These are phyloP conservation scores for Saccharomycopsis javanensis DNA, from an alignment of 805 yeast species.

Conservation along the genomic window DNA sequence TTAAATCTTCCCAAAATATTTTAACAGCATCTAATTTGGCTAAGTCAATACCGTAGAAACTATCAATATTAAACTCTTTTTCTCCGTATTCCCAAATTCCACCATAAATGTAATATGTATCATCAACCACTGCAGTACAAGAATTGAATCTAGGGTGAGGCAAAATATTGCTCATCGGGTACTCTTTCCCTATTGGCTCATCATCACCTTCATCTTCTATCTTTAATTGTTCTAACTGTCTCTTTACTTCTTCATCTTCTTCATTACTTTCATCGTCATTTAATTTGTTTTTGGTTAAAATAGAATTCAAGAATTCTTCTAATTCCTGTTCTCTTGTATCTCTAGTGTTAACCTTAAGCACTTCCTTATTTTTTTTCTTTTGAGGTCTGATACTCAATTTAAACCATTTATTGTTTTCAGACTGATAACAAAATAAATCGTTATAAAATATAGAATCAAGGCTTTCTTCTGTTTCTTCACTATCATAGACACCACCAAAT, in stretches of 20 bases:
- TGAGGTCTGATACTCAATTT: conserved; percentile 53
- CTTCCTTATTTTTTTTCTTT: conserved; percentile 40
- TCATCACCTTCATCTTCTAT: conserved; percentile 29
- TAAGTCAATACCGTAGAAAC: conserved; percentile 77
- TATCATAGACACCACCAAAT: conserved; percentile 94
- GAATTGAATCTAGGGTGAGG: conserved; percentile 92
- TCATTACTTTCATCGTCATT: conserved; percentile 43
- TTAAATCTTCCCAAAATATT: conserved; percentile 81
- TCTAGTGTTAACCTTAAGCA: conserved; percentile 31
- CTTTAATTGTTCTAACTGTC: conserved; percentile 29
- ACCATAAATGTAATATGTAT: conserved; percentile 73
- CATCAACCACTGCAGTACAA: conserved; percentile 75
- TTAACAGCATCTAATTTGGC: conserved; percentile 81
- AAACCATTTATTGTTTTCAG: conserved; percentile 85
- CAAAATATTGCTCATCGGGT: conserved; percentile 47
- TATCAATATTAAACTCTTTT: conserved; percentile 72
- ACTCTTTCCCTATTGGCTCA: conserved; percentile 35
- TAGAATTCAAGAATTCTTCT: conserved; percentile 68
- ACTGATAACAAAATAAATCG: conserved; percentile 68
- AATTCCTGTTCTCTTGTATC: conserved; percentile 63
- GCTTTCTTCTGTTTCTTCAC: conserved; percentile 90
- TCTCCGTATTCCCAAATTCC: conserved; percentile 90
- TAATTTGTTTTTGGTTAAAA: conserved; percentile 63
- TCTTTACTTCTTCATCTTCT: conserved; percentile 26
- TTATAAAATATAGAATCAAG: conserved; percentile 79